Conservation (phyloP, 441 rosid genomes). For the Arabidopsis hybrid region DNA sequence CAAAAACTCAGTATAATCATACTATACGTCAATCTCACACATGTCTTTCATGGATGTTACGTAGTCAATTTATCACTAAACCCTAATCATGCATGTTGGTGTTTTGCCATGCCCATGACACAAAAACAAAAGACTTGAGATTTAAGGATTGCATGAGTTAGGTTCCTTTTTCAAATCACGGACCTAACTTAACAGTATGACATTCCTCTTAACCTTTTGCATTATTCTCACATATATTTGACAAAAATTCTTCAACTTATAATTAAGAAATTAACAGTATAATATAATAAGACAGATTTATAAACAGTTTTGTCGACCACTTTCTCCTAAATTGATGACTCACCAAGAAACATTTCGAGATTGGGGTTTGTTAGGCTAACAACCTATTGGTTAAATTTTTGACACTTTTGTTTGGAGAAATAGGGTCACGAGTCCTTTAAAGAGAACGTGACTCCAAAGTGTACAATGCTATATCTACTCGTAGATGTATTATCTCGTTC, state of each 20-base stretch:
- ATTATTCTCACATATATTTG: conserved; percentile 7
- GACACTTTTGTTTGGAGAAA: conserved; percentile 14
- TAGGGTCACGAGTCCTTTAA: conserved; percentile 4
- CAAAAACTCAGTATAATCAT: background rate
- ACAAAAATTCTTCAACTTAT: background rate
- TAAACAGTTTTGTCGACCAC: conserved; percentile 32
- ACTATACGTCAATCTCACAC: conserved; percentile 33
- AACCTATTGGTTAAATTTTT: conserved; percentile 26
- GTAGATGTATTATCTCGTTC: background rate
- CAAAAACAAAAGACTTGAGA: conserved; percentile 36
- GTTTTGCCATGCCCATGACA: conserved; percentile 25
- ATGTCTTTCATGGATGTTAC: conserved; percentile 44
- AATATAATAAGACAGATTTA: conserved; percentile 25
- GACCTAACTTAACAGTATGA: conserved; percentile 46
- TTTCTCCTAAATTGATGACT: conserved; percentile 30
- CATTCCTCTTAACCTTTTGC: conserved; percentile 42
- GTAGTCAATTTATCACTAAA: conserved; percentile 44
- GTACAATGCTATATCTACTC: conserved; percentile 2
- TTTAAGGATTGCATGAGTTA: conserved; percentile 46
- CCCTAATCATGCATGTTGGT: conserved; percentile 36
- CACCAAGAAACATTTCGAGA: conserved; percentile 39
- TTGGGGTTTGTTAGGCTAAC: conserved; percentile 42
- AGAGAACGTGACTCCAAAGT: conserved; percentile 29
- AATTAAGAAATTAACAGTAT: conserved; percentile 7
- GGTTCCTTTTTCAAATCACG: conserved; percentile 41